Evolutionary conservation across 2,329 filamentous ascomycete genomes (phyloP).

Genomic region (Colletotrichum australisinense): DNA sequence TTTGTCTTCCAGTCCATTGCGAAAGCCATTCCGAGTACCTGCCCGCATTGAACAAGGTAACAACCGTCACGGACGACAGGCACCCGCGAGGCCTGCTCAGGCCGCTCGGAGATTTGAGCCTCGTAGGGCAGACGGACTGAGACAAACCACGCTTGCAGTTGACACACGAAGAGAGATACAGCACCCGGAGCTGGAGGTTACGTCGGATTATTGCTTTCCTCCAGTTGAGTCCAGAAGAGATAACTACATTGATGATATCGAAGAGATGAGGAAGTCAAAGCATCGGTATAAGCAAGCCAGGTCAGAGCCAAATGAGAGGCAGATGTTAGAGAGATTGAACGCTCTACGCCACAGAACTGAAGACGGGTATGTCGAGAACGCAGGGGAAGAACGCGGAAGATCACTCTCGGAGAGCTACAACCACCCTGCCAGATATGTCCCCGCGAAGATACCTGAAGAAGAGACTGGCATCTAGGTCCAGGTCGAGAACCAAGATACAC

Average conservation of each 20-base stretch:
- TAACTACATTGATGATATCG: neutral
- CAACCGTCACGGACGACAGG: neutral
- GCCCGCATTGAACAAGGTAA: neutral
- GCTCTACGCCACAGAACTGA: slow-evolving; percentile 4
- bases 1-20: slow-evolving; percentile 19
- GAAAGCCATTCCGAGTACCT: slow-evolving; percentile 10
- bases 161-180: neutral
- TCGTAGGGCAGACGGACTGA: neutral
- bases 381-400: slow-evolving; percentile 4
- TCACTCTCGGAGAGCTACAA: neutral
- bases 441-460: slow-evolving; percentile 10
- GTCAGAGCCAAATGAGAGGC: neutral
- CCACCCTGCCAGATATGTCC: neutral
- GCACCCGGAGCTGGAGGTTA: neutral
- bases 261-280: neutral
- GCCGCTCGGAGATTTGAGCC: neutral
- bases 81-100: neutral
- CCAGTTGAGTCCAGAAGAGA: neutral
- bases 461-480: slow-evolving; percentile 16
- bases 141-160: slow-evolving; percentile 5
- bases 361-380: neutral
- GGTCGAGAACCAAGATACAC: slow-evolving; percentile 12
- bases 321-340: slow-evolving; percentile 20
- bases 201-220: neutral
- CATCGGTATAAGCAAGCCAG: neutral